These are phyloP conservation scores for Fusarium solani-melongenae DNA, from an alignment of 2,329 filamentous ascomycete species.

Conservation along the genomic window DNA sequence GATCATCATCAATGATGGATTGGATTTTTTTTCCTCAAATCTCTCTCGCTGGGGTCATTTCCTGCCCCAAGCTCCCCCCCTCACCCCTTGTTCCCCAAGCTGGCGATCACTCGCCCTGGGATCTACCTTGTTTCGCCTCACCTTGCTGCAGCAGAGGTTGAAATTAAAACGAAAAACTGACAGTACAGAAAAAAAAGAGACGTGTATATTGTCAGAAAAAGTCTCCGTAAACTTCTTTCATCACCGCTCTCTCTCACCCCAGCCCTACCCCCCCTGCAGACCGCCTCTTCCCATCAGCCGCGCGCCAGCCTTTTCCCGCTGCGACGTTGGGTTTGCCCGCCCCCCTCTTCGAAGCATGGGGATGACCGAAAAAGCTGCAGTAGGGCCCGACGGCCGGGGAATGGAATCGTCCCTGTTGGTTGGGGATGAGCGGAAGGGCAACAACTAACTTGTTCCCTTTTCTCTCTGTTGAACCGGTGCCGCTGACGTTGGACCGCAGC, in stretches of 20 bases:
- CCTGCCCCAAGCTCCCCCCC: conserved; percentile 11
- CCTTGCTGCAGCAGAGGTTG: neutral
- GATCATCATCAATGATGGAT: neutral
- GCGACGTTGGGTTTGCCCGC: neutral
- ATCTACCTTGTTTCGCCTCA: conserved; percentile 31
- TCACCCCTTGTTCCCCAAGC: conserved; percentile 9
- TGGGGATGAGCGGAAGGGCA: conserved; percentile 5
- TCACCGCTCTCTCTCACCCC: neutral
- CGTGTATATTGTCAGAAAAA: neutral
- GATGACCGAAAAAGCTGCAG: conserved; percentile 10
- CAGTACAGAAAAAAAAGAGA: neutral
- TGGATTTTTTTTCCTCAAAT: neutral
- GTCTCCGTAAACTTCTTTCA: neutral
- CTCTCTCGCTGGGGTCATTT: neutral
- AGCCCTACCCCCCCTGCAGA: neutral
- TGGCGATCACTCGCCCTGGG: conserved; percentile 25
- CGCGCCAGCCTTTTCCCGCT: neutral
- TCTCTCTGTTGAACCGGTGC: neutral
- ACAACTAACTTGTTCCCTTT: neutral
- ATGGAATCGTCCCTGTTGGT: conserved; percentile 35
- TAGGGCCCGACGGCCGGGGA: conserved; percentile 33
- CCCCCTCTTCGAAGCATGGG: conserved; percentile 22
- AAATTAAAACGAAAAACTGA: neutral
- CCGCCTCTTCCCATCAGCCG: neutral
- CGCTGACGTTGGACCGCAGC: conserved; percentile 31